Evolutionary conservation across 257 asterid genomes (phyloP).

Genomic region (Penstemon eatonii): DNA sequence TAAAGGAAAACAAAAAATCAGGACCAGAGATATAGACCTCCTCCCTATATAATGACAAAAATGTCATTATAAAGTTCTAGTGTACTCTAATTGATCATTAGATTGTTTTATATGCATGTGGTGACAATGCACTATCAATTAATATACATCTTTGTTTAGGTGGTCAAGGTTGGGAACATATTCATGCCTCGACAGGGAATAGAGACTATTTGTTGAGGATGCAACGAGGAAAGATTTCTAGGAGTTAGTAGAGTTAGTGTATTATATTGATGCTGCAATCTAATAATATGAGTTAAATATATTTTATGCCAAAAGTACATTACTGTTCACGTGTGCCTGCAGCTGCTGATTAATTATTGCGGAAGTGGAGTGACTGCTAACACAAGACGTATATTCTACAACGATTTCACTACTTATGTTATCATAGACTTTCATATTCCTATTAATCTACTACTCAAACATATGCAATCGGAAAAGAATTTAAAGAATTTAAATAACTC

Average conservation of each 20-base stretch:
- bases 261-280: neutral
- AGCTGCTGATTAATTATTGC: neutral
- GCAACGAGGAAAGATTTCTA: neutral
- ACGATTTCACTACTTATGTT: no score
- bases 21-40: slow-evolving; percentile 2
- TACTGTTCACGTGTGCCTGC: neutral
- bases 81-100: slow-evolving; percentile 2
- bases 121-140: slow-evolving; percentile 4
- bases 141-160: neutral
- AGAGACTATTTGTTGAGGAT: slow-evolving; percentile 7
- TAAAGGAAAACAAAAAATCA: neutral
- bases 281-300: neutral
- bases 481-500: no score
- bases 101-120: slow-evolving; percentile 4
- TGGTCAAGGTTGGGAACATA: neutral
- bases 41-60: neutral
- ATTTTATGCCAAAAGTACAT: neutral
- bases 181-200: slow-evolving; percentile 7
- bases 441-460: no score
- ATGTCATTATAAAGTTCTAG: neutral
- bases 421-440: no score
- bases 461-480: no score
- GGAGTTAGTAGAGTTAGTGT: neutral
- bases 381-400: no score
- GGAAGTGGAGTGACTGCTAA: neutral